Percentiles rank a stretch among this genome's conserved stretches.
Conservation (phyloP, 306 rosid genomes). For the Dalbergia cultrata region DNA sequence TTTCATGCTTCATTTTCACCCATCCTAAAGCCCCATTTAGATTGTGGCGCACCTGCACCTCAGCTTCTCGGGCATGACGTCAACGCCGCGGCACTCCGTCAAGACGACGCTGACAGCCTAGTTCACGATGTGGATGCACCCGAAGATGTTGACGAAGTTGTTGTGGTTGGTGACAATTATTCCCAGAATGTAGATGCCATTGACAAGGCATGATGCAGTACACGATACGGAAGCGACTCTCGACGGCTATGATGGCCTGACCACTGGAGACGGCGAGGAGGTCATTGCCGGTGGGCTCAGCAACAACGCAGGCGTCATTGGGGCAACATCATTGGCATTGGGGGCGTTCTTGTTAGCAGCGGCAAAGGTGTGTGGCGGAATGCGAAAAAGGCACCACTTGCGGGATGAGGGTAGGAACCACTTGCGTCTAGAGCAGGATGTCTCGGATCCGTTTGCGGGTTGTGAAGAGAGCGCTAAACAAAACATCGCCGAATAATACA, state of each 20-base stretch:
- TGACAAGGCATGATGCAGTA: conserved; percentile 91
- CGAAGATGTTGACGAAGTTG: conserved; percentile 84
- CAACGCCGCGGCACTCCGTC: conserved; percentile 92
- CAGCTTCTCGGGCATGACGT: conserved; percentile 91
- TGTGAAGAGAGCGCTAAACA: conserved; percentile 89
- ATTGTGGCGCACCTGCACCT: conserved; percentile 87
- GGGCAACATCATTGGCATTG: neutral
- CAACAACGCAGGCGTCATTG: conserved; percentile 67
- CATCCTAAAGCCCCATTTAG: conserved; percentile 81
- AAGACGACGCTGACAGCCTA: conserved; percentile 88
- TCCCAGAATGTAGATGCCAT: conserved; percentile 88
- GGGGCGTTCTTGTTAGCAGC: conserved; percentile 42
- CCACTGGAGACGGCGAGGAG: conserved; percentile 93
- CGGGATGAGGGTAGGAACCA: conserved; percentile 98
- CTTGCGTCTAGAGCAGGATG: conserved; percentile 86
- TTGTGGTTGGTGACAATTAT: conserved; percentile 86
- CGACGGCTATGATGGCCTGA: conserved; percentile 90
- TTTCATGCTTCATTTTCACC: too few species aligned
- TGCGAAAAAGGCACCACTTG: too few species aligned
- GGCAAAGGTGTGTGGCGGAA: conserved; percentile 85
- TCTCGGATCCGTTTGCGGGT: conserved; percentile 90
- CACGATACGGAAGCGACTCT: conserved; percentile 86
- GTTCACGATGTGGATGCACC: conserved; percentile 89
- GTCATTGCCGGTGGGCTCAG: conserved; percentile 79
- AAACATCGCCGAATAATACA: conserved; percentile 54